Conservation (phyloP, 441 rosid species). For the Raphanus hybrid region DNA sequence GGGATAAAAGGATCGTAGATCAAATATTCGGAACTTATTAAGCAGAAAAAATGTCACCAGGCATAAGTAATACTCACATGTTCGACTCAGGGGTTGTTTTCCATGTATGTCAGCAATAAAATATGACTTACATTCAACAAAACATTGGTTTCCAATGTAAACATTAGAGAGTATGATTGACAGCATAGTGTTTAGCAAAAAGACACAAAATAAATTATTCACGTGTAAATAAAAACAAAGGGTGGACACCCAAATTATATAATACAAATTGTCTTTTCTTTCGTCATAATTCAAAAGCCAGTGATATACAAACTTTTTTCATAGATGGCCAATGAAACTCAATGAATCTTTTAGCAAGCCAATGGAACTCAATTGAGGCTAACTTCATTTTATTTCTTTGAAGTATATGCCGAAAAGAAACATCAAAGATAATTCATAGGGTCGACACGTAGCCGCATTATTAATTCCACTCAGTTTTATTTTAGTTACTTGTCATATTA, state of each 20-base stretch:
- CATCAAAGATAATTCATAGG: not conserved
- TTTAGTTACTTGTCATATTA: conserved; percentile 20
- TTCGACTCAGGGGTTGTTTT: conserved; percentile 3
- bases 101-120: not conserved
- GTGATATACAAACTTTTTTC: not conserved
- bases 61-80: not conserved
- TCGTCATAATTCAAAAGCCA: conserved; percentile 36
- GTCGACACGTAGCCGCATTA: conserved; percentile 42
- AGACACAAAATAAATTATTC: conserved; percentile 5
- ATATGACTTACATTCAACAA: not conserved
- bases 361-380: not conserved
- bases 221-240: conserved; percentile 33
- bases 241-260: conserved; percentile 20
- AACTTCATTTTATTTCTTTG: conserved; percentile 10
- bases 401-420: not conserved
- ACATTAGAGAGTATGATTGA: conserved; percentile 11
- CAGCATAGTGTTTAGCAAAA: conserved; percentile 10
- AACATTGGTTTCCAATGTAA: conserved; percentile 11
- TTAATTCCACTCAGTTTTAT: conserved; percentile 34
- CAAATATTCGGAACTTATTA: not conserved
- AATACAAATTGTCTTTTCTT: conserved; percentile 36
- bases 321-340: conserved; percentile 21
- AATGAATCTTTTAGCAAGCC: conserved; percentile 18
- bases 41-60: not conserved
- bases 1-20: not conserved